Percentiles rank a stretch among this genome's conserved stretches.
These are phyloP conservation scores for Lipomyces chichibuensis DNA, from an alignment of 805 yeast genomes.

Conservation along the genomic window DNA sequence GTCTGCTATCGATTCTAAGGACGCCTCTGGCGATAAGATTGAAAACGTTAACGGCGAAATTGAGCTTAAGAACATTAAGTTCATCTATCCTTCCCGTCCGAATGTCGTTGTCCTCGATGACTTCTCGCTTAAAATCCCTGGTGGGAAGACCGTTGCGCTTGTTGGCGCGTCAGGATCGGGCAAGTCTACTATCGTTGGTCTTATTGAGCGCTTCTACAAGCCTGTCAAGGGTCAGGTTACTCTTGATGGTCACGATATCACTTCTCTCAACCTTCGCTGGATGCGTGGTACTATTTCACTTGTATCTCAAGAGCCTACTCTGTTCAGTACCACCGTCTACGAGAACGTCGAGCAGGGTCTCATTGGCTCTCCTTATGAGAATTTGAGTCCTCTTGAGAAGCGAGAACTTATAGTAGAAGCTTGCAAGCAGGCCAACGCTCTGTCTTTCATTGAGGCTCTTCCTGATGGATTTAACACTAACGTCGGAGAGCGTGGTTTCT, in stretches of 20 bases:
- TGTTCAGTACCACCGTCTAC: conserved; percentile 81
- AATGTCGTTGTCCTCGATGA: conserved; percentile 80
- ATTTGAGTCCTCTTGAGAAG: conserved; percentile 46
- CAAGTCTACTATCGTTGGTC: conserved; percentile 82
- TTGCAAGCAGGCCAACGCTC: conserved; percentile 56
- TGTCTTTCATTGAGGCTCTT: conserved; percentile 53
- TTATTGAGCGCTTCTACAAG: conserved; percentile 88
- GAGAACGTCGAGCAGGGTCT: conserved; percentile 83
- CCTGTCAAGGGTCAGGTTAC: conserved; percentile 71
- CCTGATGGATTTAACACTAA: conserved; percentile 55
- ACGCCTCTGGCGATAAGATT: conserved; percentile 36
- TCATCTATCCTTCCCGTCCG: conserved; percentile 79
- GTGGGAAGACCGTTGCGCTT: conserved; percentile 88
- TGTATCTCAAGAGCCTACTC: conserved; percentile 95
- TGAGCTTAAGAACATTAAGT: conserved; percentile 77
- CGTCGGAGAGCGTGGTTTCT: conserved; percentile 61
- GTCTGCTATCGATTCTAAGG: conserved; percentile 45
- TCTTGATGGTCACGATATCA: conserved; percentile 83
- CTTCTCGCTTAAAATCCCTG: conserved; percentile 76
- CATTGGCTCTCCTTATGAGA: conserved; percentile 40
- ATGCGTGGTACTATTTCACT: conserved; percentile 79
- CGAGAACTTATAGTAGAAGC: conserved; percentile 49
- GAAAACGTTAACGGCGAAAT: conserved; percentile 61
- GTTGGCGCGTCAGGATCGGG: conserved; percentile 98
- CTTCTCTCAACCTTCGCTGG: conserved; percentile 70